Evolutionary conservation across 495 filamentous ascomycete species (phyloP), one percentile per base, ranked within the genome.

Genomic region (Podospora fimiseda): DNA sequence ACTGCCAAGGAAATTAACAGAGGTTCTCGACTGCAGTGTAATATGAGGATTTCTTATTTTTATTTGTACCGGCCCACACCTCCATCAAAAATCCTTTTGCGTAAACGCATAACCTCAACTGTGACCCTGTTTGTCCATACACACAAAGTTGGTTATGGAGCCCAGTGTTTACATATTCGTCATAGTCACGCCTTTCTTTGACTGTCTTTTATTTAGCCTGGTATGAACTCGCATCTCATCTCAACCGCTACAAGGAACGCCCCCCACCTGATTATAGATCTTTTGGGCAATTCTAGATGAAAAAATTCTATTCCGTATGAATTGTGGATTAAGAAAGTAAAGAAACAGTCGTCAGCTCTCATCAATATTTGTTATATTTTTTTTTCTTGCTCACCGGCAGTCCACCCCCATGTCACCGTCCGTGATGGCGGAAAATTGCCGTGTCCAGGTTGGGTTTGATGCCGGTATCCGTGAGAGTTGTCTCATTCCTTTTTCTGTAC

Each of bases 241-340:
- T n/a, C n/a, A 45, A 20, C 54, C 55, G 52, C 55, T 66, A 61
- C 63, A 61, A 66, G 58, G 63, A 55, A 61, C 56, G 53, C 48
- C 60, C 58, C 53, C 36, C 58, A 14, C 13, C 48, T 39, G 18
- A 13, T 50, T 11, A 5, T 33, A n/a, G n/a, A 8, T 8, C 33
- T 14, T 37, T 37, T 37, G 33, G 33, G n/a, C 33, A 8, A 8
- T 37, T 37, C 33, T 37, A 37, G 33, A 37, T 37, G 33, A n/a
- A n/a, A n/a, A n/a, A n/a, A n/a, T n/a, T n/a, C n/a, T n/a, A n/a
- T n/a, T n/a, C n/a, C n/a, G n/a, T n/a, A n/a, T n/a, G n/a, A n/a
- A n/a, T n/a, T n/a, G n/a, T n/a, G n/a, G n/a, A n/a, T n/a, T n/a
- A n/a, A n/a, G n/a, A n/a, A n/a, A n/a, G n/a, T n/a, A n/a, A n/a